These are phyloP conservation scores for Thalia dealbata DNA, from an alignment of 176 grass and related monocot species.

Conservation along the genomic window DNA sequence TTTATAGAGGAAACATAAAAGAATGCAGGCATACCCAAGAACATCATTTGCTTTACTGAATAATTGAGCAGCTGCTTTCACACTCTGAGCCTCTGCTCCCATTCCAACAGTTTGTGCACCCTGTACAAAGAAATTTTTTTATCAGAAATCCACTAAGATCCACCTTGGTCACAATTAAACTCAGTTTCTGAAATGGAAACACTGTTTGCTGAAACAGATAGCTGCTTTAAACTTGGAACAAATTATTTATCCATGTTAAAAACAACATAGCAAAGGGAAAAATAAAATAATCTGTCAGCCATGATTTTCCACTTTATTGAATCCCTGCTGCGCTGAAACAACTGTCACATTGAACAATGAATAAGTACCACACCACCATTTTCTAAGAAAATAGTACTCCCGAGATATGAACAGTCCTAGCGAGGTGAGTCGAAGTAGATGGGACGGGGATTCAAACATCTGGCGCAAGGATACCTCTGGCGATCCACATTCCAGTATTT, in stretches of 20 bases:
- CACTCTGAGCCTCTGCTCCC: constrained; percentile 64
- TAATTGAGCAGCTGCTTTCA: constrained; percentile 58
- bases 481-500: no score
- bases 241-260: background rate
- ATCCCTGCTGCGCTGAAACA: background rate
- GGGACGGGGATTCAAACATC: no score
- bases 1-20: background rate
- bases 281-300: background rate
- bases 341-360: no score
- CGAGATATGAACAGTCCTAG: no score
- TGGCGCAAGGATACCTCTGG: no score
- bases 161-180: background rate
- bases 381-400: no score
- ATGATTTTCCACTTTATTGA: no score
- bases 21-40: constrained; percentile 48
- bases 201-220: no score
- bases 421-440: no score
- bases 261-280: background rate
- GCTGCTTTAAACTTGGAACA: background rate
- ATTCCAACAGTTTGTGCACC: constrained; percentile 92
- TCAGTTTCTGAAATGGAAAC: background rate
- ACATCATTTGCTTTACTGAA: constrained; percentile 80
- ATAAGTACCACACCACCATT: no score
- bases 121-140: constrained; percentile 36
- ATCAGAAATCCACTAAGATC: background rate